Percentiles rank a stretch among this genome's conserved stretches.
These are phyloP conservation scores for Melanomma pulvis-pyrius DNA, from an alignment of 495 filamentous ascomycete genomes.

Conservation along the genomic window DNA sequence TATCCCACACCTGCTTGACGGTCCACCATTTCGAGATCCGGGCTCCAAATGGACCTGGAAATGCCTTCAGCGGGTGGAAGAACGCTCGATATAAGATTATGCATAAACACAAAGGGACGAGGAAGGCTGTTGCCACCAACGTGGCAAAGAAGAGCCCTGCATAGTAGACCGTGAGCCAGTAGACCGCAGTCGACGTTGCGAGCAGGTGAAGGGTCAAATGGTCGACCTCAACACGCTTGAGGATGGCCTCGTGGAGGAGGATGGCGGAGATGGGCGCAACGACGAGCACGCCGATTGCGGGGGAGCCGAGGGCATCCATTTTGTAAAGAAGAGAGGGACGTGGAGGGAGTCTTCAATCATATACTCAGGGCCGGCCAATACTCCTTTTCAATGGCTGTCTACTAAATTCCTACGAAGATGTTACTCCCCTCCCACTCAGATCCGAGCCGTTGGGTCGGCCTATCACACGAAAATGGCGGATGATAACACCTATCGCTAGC, in stretches of 20 bases:
- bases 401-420: no score
- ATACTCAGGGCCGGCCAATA: not conserved
- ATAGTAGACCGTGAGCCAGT: not conserved
- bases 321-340: not conserved
- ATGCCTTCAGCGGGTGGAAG: conserved; percentile 20
- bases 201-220: not conserved
- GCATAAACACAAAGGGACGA: not conserved
- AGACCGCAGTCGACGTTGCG: not conserved
- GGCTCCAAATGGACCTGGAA: conserved; percentile 4
- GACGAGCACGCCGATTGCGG: not conserved
- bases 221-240: conserved; percentile 12
- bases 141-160: not conserved
- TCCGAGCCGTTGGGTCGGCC: no score
- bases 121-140: not conserved
- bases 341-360: not conserved
- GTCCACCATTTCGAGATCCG: conserved; percentile 20
- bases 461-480: no score
- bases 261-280: conserved; percentile 7
- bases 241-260: conserved; percentile 3
- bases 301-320: not conserved
- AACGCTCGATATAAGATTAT: conserved; percentile 8
- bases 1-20: conserved; percentile 5
- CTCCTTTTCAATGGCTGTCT: no score
- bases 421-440: no score
- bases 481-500: no score